A percentile compares a stretch with the other conserved stretches of the same genome.
Evolutionary conservation across 164 flowering plant genomes (phyloP).

Genomic region (Litsea cubeba): DNA sequence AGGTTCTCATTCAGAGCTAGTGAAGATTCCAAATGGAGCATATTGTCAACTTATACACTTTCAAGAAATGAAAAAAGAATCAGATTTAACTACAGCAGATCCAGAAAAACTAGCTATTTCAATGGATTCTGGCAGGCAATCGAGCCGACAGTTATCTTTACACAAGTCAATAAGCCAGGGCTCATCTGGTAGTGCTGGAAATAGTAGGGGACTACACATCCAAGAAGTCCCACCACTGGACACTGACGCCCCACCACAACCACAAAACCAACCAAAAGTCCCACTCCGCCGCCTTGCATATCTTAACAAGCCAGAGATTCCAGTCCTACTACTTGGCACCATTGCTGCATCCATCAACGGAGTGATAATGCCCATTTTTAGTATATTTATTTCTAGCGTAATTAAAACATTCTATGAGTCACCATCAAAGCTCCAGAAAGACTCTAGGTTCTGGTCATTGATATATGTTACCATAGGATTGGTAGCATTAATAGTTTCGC

Average conservation of each 20-base stretch:
- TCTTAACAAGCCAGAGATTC: slow-evolving; percentile 48
- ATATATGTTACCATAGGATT: slow-evolving; percentile 28
- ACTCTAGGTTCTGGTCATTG: slow-evolving; percentile 34
- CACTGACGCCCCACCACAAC: background rate
- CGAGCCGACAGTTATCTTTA: slow-evolving; percentile 18
- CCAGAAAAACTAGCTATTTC: slow-evolving; percentile 14
- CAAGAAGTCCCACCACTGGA: slow-evolving; percentile 7
- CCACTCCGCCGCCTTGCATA: slow-evolving; percentile 34
- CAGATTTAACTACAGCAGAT: slow-evolving; percentile 9
- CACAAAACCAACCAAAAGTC: slow-evolving; percentile 9
- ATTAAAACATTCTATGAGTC: slow-evolving; percentile 31
- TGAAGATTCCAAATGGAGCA: slow-evolving; percentile 37
- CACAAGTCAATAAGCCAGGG: slow-evolving; percentile 23
- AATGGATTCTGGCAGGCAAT: slow-evolving; percentile 16
- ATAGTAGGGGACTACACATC: slow-evolving; percentile 15
- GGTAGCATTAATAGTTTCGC: slow-evolving; percentile 12
- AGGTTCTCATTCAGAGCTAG: slow-evolving; percentile 47
- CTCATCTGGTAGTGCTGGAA: slow-evolving; percentile 26
- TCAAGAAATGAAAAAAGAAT: slow-evolving; percentile 34
- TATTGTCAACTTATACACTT: slow-evolving; percentile 39
- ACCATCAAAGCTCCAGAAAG: slow-evolving; percentile 25
- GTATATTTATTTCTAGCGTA: slow-evolving; percentile 26
- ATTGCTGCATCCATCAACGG: slow-evolving; percentile 34
- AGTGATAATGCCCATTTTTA: slow-evolving; percentile 26
- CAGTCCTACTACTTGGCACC: slow-evolving; percentile 32